These are phyloP conservation scores for Panicum miliaceum DNA, from an alignment of 176 grass and related monocot species.

Conservation along the genomic window DNA sequence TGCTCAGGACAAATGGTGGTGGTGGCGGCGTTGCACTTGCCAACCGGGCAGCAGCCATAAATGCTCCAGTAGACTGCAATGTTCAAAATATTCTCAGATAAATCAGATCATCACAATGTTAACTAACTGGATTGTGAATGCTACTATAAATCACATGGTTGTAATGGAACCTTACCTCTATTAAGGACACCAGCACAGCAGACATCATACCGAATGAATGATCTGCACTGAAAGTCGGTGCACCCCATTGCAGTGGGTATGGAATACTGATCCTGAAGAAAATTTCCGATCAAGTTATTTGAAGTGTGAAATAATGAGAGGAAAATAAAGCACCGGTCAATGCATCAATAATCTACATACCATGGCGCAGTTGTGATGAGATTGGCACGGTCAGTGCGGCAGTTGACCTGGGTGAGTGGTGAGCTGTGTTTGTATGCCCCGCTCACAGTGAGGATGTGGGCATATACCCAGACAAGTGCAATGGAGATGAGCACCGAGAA, in stretches of 20 bases:
- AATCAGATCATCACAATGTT: slow-evolving; percentile 1
- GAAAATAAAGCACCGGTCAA: background rate
- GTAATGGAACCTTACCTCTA: slow-evolving; percentile 51
- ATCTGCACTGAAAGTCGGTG: slow-evolving; percentile 71
- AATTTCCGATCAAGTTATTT: background rate
- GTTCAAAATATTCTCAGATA: slow-evolving; percentile 15
- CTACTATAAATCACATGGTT: background rate
- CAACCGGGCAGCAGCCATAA: slow-evolving; percentile 77
- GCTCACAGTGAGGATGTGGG: slow-evolving; percentile 68
- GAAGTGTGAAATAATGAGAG: background rate
- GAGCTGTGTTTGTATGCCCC: slow-evolving; percentile 73
- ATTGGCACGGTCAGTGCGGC: slow-evolving; percentile 72
- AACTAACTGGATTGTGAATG: slow-evolving; percentile 10
- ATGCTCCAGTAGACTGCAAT: slow-evolving; percentile 71
- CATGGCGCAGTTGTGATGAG: slow-evolving; percentile 69
- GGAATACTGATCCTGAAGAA: slow-evolving; percentile 66
- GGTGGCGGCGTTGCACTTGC: slow-evolving; percentile 84
- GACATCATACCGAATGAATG: slow-evolving; percentile 92
- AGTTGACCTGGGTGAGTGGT: slow-evolving; percentile 62
- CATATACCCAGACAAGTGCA: slow-evolving; percentile 68
- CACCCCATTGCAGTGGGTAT: slow-evolving; percentile 83
- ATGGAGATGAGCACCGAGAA: slow-evolving; percentile 78
- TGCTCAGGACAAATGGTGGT: slow-evolving; percentile 78
- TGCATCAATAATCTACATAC: slow-evolving; percentile 36
- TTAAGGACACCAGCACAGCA: slow-evolving; percentile 76